These are phyloP conservation scores for Pyricularia sp. DNA, from an alignment of 2,329 filamentous ascomycete species.

Conservation along the genomic window DNA sequence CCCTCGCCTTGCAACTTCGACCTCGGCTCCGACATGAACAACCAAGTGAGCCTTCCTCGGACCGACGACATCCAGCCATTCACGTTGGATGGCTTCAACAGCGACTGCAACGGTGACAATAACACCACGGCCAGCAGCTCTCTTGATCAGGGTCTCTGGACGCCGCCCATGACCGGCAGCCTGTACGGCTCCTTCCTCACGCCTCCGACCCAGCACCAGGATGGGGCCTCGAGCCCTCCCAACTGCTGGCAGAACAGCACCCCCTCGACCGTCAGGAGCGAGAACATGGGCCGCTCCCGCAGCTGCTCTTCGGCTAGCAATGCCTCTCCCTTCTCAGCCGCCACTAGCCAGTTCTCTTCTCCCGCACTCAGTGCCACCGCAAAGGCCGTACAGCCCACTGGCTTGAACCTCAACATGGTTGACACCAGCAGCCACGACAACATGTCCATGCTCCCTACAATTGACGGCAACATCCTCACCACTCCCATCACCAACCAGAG, in stretches of 20 bases:
- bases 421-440: neutral
- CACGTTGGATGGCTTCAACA: conserved; percentile 4
- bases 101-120: neutral
- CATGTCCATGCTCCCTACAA: neutral
- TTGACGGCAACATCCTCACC: neutral
- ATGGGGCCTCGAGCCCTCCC: conserved; percentile 2
- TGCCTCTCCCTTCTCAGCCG: conserved; percentile 3
- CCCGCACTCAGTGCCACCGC: neutral
- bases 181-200: conserved; percentile 5
- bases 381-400: neutral
- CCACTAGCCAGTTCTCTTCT: conserved; percentile 6
- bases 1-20: conserved; percentile 5
- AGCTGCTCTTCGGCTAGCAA: neutral
- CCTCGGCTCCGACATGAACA: neutral
- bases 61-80: conserved; percentile 1
- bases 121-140: neutral
- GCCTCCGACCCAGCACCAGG: neutral
- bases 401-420: conserved; percentile 1
- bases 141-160: conserved; percentile 6
- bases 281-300: conserved; percentile 2
- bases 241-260: conserved; percentile 5
- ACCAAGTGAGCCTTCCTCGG: neutral
- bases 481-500: neutral
- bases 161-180: conserved; percentile 5
- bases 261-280: conserved; percentile 2